Evolutionary conservation across 1,284 basidiomycete species (phyloP).

Genomic region (Boletus sp.): DNA sequence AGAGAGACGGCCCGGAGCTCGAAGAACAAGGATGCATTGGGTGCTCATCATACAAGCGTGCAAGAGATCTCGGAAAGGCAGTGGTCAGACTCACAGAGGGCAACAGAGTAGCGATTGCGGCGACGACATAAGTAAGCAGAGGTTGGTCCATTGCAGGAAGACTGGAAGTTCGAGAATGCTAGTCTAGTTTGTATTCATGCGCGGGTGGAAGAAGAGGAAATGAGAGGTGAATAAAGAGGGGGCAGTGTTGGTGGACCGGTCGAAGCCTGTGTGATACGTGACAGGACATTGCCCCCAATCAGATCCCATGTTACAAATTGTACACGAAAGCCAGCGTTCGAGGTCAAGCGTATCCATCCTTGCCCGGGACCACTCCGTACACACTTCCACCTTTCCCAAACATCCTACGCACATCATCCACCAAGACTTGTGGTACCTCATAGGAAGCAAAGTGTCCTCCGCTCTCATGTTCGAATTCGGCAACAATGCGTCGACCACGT

Average conservation of each 20-base stretch:
- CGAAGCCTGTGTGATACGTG: conserved; percentile 1
- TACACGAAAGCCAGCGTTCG: neutral
- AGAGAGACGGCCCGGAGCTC: conserved; percentile 62
- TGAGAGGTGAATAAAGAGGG: neutral
- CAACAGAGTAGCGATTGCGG: conserved; percentile 27
- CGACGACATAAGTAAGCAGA: conserved; percentile 24
- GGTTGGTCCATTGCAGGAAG: conserved; percentile 32
- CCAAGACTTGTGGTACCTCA: conserved; percentile 42
- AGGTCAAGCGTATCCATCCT: conserved; percentile 34
- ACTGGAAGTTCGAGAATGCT: neutral
- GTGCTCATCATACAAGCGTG: conserved; percentile 58
- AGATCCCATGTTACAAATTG: neutral
- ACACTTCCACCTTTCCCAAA: conserved; percentile 45
- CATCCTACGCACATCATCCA: conserved; percentile 44
- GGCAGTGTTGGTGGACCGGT: conserved; percentile 9
- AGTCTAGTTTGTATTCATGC: conserved; percentile 18
- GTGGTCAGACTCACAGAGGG: conserved; percentile 36
- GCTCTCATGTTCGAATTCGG: conserved; percentile 34
- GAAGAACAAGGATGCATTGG: conserved; percentile 89
- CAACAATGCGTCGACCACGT: conserved; percentile 19
- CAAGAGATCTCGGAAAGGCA: neutral
- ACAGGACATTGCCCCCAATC: neutral
- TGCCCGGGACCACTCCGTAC: conserved; percentile 39
- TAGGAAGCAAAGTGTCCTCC: conserved; percentile 48
- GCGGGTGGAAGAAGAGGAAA: neutral